A percentile compares a stretch with the other conserved stretches of the same genome.
Conservation (phyloP, 2,329 filamentous ascomycete genomes). For the Trichoderma harzianum region DNA sequence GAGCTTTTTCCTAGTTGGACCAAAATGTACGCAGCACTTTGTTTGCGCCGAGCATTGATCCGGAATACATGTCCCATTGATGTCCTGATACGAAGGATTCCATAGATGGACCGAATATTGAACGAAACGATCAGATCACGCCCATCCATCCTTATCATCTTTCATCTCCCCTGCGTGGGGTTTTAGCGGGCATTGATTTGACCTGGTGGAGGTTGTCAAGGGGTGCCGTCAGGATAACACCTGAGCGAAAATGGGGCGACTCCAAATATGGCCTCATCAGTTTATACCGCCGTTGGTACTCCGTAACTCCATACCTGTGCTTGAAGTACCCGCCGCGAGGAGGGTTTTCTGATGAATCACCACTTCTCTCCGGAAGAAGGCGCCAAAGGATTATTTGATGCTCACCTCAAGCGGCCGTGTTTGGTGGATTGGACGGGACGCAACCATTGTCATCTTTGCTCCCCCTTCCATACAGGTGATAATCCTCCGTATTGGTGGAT, state of each 20-base stretch:
- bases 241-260: constrained; percentile 3
- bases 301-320: background rate
- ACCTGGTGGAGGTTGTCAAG: background rate
- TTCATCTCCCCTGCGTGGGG: background rate
- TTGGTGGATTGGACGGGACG: background rate
- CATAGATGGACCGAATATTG: constrained; percentile 4
- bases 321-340: background rate
- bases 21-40: background rate
- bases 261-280: background rate
- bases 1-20: background rate
- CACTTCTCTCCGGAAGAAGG: background rate
- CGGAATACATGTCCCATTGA: background rate
- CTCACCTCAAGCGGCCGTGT: background rate
- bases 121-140: background rate
- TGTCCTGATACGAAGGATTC: background rate
- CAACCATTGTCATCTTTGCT: background rate
- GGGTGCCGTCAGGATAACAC: constrained; percentile 8
- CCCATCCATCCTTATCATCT: background rate
- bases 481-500: constrained; percentile 6
- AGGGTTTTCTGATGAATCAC: background rate
- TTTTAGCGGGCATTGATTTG: constrained; percentile 8
- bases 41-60: constrained; percentile 11
- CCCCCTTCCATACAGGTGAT: background rate
- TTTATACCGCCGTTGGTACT: background rate
- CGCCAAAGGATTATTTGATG: background rate